Evolutionary conservation across 148 eudicot species (phyloP), one percentile per base, ranked within the genome.

Genomic region (Silene uniflora): DNA sequence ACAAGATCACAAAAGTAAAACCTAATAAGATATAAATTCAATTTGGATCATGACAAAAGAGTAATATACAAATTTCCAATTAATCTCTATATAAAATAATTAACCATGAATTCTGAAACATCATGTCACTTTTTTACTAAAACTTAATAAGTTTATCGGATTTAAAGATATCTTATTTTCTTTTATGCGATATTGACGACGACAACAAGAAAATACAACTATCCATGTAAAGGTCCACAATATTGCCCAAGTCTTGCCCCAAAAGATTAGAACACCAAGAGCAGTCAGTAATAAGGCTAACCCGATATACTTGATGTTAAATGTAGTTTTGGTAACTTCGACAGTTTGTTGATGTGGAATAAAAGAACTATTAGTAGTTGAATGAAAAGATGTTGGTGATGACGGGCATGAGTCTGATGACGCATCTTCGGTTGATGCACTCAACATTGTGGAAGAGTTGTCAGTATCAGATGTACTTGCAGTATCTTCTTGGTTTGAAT

Each of bases 231-330:
- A 77, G 19, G 74, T 69, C 19, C 79, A 77, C 12, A 61, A 44
- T 69, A 77, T 70, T n/a, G 79, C 79, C 29, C 61, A 77, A 39
- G 54, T 46, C 69, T 61, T 70, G 6, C 79, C 79, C n/a, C 46
- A 77, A 18, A 77, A 22, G 0, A 61, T 72, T 21, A 77, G 62
- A 16, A 69, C 74, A 65, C 73, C 74, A 22, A 77, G 25, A 19
- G 78, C 27, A 9, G 66, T 19, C 10, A 75, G 8, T 39, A 75
- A 27, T 6, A 29, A 52, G 10, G 32, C 29, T 44, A 69, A 18
- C 18, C 35, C 52, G 7, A 23, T 64, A 52, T 55, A 62, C 0
- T 29, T 67, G 29, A 49, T 23, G 32, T 14, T 23, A 49, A 21
- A 70, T 16, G 55, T 70, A 12, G 35, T 49, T 12, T 6, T 21